Evolutionary conservation across 192 early-diverging fungal species (phyloP).

Genomic region (Chytriomyces confervae): DNA sequence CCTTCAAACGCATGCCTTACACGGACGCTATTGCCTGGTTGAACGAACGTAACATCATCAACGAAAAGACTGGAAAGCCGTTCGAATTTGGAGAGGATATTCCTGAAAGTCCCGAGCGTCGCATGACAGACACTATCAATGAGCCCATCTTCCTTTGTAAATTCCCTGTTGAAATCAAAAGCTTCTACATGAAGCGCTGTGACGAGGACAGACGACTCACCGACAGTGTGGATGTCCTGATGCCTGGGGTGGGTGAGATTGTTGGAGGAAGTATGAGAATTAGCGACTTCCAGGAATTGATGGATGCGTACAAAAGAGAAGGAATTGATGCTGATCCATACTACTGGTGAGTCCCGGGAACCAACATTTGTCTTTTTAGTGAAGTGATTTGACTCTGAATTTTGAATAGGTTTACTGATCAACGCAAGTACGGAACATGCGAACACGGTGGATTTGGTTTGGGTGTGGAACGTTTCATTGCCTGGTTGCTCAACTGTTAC

Average conservation of each 20-base stretch:
- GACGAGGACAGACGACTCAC: constrained; percentile 83
- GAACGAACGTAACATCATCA: constrained; percentile 73
- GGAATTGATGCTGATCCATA: constrained; percentile 93
- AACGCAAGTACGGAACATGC: constrained; percentile 96
- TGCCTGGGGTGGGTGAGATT: constrained; percentile 98
- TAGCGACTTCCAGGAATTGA: constrained; percentile 79
- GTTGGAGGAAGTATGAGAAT: constrained; percentile 98
- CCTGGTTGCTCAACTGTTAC: constrained; percentile 91
- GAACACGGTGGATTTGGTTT: constrained; percentile 98
- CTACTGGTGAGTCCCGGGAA: constrained; percentile 76
- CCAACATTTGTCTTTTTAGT: constrained; percentile 45
- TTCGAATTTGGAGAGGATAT: constrained; percentile 99
- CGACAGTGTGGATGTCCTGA: constrained; percentile 96
- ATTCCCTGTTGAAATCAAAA: constrained; percentile 98
- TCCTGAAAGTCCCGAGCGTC: constrained; percentile 95
- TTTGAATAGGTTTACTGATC: constrained; percentile 75
- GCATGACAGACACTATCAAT: constrained; percentile 98
- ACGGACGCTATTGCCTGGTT: constrained; percentile 95
- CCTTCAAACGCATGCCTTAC: constrained; percentile 96
- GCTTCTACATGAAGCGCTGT: constrained; percentile 98
- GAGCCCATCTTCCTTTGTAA: constrained; percentile 93
- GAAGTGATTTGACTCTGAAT: neutral
- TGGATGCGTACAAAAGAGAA: constrained; percentile 85
- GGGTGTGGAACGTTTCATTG: constrained; percentile 95
- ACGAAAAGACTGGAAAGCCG: constrained; percentile 78